Percentiles rank a stretch among this genome's conserved stretches.
These are phyloP conservation scores for Paramecium sexaurelia DNA, from an alignment of 73 alveolate species.

Conservation along the genomic window DNA sequence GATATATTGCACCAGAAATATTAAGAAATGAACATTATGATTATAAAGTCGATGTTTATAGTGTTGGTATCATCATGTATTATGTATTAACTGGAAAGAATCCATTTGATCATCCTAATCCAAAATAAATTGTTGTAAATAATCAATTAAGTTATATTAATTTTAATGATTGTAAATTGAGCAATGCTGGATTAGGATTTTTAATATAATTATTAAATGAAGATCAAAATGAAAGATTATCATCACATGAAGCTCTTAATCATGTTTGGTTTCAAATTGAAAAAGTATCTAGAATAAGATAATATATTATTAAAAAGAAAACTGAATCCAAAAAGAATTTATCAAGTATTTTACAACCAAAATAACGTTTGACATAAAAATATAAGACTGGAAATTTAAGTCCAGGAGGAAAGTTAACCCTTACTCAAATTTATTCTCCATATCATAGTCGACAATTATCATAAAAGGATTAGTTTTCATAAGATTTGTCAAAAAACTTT, in stretches of 20 bases:
- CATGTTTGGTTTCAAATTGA: slow-evolving; percentile 33
- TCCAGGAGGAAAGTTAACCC: neutral
- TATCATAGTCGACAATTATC: slow-evolving; percentile 7
- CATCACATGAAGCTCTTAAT: slow-evolving; percentile 15
- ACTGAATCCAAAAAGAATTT: neutral
- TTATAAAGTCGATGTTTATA: slow-evolving; percentile 43
- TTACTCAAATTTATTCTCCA: neutral
- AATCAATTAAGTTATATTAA: neutral
- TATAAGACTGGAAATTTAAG: neutral
- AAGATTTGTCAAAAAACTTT: neutral
- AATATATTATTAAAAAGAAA: neutral
- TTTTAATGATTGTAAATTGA: neutral
- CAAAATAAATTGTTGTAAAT: neutral
- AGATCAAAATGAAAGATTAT: neutral
- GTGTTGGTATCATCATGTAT: slow-evolving; percentile 66
- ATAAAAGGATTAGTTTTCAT: neutral
- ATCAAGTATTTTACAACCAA: neutral
- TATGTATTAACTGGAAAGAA: slow-evolving; percentile 67
- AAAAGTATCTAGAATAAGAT: neutral
- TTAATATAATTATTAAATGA: neutral
- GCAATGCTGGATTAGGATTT: neutral
- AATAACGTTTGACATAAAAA: neutral
- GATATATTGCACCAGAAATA: slow-evolving; percentile 65
- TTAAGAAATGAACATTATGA: slow-evolving; percentile 60
- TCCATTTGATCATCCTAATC: slow-evolving; percentile 43